Conservation (phyloP, 257 asterid genomes). For the Penstemon newberryi region DNA sequence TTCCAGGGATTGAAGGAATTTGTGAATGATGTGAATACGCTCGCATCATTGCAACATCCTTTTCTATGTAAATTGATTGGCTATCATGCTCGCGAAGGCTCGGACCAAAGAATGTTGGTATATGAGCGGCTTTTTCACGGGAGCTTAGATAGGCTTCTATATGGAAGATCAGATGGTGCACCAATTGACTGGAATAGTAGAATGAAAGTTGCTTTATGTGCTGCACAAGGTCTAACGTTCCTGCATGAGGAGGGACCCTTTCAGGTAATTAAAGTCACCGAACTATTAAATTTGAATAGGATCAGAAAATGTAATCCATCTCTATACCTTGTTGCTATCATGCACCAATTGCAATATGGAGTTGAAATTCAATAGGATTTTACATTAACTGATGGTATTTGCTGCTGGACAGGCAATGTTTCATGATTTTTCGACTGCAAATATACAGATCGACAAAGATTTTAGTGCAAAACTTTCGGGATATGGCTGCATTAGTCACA, state of each 20-base stretch:
- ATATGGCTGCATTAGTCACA: too few species aligned
- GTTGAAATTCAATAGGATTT: slow-evolving; percentile 13
- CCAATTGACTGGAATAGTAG: slow-evolving; percentile 95
- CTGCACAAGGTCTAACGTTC: slow-evolving; percentile 94
- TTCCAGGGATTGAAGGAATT: slow-evolving; percentile 85
- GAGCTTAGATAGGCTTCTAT: slow-evolving; percentile 79
- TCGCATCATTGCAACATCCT: slow-evolving; percentile 81
- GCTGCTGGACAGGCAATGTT: slow-evolving; percentile 70
- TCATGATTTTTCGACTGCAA: too few species aligned
- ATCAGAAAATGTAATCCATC: not conserved
- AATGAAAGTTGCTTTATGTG: slow-evolving; percentile 84
- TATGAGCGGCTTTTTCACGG: slow-evolving; percentile 88
- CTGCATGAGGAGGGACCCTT: slow-evolving; percentile 97
- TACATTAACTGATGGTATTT: slow-evolving; percentile 20
- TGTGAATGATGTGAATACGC: slow-evolving; percentile 68
- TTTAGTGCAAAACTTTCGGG: too few species aligned
- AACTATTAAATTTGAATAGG: slow-evolving; percentile 14
- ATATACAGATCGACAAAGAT: too few species aligned
- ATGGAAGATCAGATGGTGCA: slow-evolving; percentile 90
- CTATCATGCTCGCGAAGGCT: slow-evolving; percentile 84
- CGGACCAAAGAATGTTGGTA: slow-evolving; percentile 80
- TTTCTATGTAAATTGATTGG: slow-evolving; percentile 80
- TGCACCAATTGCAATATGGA: slow-evolving; percentile 6
- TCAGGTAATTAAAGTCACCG: slow-evolving; percentile 54
- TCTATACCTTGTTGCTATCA: slow-evolving; percentile 1